Conservation (phyloP, 2,329 filamentous ascomycete species). For the Penicillium fuscoglaucum region DNA sequence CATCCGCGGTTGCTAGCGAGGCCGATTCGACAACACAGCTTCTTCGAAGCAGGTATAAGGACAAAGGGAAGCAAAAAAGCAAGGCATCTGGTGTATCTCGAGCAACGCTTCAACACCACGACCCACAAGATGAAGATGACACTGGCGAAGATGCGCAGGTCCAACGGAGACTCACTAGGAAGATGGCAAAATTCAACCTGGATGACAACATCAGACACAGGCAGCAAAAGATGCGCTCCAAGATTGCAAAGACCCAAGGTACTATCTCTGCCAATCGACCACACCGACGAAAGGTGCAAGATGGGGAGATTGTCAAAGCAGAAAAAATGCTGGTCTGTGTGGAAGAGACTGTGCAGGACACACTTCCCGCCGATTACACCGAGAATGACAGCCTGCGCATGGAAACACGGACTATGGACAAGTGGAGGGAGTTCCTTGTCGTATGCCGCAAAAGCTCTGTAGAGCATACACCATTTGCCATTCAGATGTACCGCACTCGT, state of each 20-base stretch:
- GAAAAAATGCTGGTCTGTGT: constrained; percentile 68
- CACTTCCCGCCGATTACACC: constrained; percentile 61
- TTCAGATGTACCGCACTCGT: constrained; percentile 63
- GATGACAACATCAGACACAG: constrained; percentile 46
- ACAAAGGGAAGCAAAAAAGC: constrained; percentile 22
- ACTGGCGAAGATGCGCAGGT: constrained; percentile 8
- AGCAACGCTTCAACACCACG: constrained; percentile 34
- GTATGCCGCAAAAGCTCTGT: constrained; percentile 61
- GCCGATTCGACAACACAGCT: constrained; percentile 38
- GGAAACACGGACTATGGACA: constrained; percentile 59
- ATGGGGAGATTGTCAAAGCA: constrained; percentile 66
- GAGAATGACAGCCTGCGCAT: constrained; percentile 63
- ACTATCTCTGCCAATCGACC: constrained; percentile 37
- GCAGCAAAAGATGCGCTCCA: constrained; percentile 42
- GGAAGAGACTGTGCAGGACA: constrained; percentile 53
- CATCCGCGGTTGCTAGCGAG: constrained; percentile 31
- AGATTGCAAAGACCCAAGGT: constrained; percentile 38
- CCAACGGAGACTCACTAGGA: constrained; percentile 28
- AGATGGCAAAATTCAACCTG: constrained; percentile 47
- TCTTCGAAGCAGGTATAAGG: constrained; percentile 27
- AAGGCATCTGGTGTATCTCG: constrained; percentile 18
- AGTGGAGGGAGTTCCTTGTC: constrained; percentile 65
- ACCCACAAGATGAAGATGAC: constrained; percentile 34
- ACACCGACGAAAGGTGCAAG: constrained; percentile 44
- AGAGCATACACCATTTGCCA: constrained; percentile 55